These are phyloP conservation scores for Talaromyces sp. DNA, from an alignment of 2,329 filamentous ascomycete genomes.

Conservation along the genomic window DNA sequence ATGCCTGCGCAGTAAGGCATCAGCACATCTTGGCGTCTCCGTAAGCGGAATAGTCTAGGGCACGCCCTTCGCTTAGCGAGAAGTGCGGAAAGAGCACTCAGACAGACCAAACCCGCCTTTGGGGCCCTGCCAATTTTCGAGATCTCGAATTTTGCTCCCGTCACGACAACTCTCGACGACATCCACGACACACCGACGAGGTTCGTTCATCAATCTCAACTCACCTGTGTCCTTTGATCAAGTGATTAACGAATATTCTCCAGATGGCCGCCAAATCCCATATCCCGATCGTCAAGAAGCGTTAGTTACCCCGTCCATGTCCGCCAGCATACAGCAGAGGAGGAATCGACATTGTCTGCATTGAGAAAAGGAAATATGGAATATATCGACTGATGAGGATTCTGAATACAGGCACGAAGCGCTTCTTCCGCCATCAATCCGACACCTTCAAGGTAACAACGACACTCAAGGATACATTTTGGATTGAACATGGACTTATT, in stretches of 20 bases:
- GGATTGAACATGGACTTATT: background rate
- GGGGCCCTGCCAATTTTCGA: constrained; percentile 30
- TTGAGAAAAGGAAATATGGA: constrained; percentile 15
- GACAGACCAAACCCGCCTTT: constrained; percentile 12
- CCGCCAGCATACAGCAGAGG: background rate
- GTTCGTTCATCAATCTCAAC: constrained; percentile 26
- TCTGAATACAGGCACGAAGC: constrained; percentile 68
- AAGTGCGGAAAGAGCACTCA: constrained; percentile 31
- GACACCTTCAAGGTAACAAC: constrained; percentile 71
- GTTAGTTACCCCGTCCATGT: constrained; percentile 44
- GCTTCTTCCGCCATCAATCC: constrained; percentile 95
- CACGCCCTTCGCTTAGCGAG: constrained; percentile 28
- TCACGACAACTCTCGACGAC: constrained; percentile 41
- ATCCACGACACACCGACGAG: constrained; percentile 41
- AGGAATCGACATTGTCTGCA: background rate
- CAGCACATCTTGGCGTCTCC: constrained; percentile 2
- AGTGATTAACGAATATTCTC: constrained; percentile 9
- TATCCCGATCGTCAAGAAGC: constrained; percentile 99
- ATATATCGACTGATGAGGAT: constrained; percentile 28
- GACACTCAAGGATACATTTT: background rate
- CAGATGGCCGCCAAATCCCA: constrained; percentile 99
- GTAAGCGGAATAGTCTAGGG: constrained; percentile 13
- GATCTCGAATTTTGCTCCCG: constrained; percentile 36
- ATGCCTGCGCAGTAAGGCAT: background rate
- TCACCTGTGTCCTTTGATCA: background rate